Percentiles rank a stretch among this genome's conserved stretches.
Conservation (phyloP, 768 basidiomycete genomes). For the Lactarius deliciosus region DNA sequence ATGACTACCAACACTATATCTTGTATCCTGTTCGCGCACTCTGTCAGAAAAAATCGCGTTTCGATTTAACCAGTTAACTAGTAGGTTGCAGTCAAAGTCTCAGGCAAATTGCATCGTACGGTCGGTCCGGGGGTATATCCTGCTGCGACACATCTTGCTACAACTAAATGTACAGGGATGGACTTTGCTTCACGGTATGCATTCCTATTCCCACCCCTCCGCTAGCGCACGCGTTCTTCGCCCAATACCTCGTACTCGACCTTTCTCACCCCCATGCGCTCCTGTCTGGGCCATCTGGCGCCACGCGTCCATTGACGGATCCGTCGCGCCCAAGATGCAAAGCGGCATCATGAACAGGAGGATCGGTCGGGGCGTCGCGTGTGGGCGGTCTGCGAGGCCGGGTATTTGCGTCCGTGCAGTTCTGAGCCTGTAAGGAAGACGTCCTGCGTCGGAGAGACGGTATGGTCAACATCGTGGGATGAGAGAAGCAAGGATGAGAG, state of each 20-base stretch:
- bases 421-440: slow-evolving; percentile 65
- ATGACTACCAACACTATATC: too few species aligned
- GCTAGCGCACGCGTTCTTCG: slow-evolving; percentile 72
- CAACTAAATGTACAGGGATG: too few species aligned
- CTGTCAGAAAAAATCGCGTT: too few species aligned
- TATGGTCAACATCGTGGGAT: slow-evolving; percentile 43
- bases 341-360: slow-evolving; percentile 80
- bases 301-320: slow-evolving; percentile 82
- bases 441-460: slow-evolving; percentile 51
- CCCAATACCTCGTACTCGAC: slow-evolving; percentile 87
- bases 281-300: slow-evolving; percentile 77
- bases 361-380: slow-evolving; percentile 75
- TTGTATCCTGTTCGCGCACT: too few species aligned
- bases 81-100: too few species aligned
- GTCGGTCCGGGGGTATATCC: too few species aligned
- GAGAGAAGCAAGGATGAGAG: background rate
- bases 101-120: too few species aligned
- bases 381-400: slow-evolving; percentile 63
- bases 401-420: slow-evolving; percentile 77
- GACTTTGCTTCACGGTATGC: slow-evolving; percentile 17
- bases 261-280: slow-evolving; percentile 57
- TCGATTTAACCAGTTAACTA: too few species aligned
- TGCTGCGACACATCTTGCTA: too few species aligned
- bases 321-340: slow-evolving; percentile 57
- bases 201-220: slow-evolving; percentile 92